These are phyloP conservation scores for Halophytophthora batemanensis DNA, from an alignment of 352 stramenopile species.

Conservation along the genomic window DNA sequence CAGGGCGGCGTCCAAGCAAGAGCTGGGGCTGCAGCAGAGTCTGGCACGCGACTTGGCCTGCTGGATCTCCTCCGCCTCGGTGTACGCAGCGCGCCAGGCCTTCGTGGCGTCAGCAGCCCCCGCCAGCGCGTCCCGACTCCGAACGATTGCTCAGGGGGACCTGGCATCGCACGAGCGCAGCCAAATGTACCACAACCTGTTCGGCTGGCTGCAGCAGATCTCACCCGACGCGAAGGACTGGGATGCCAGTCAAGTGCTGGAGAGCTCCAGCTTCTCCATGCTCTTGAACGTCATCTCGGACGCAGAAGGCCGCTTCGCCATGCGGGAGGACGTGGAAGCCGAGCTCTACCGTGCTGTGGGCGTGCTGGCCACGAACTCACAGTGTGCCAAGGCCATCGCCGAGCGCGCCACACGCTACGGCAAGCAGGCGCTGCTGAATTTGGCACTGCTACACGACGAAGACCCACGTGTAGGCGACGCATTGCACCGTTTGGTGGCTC, in stretches of 20 bases:
- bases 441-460: constrained; percentile 46
- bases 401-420: constrained; percentile 63
- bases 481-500: constrained; percentile 43
- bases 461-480: constrained; percentile 57
- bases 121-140: no score
- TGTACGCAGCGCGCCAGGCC: constrained; percentile 52
- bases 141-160: neutral
- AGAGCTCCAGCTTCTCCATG: constrained; percentile 61
- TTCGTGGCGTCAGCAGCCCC: constrained; percentile 32
- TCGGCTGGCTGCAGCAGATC: constrained; percentile 47
- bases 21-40: constrained; percentile 70
- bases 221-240: constrained; percentile 25
- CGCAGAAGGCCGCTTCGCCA: constrained; percentile 20
- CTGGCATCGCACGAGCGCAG: constrained; percentile 10
- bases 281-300: constrained; percentile 54
- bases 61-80: constrained; percentile 58
- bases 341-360: constrained; percentile 52
- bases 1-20: constrained; percentile 43
- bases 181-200: constrained; percentile 39
- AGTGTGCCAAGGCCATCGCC: constrained; percentile 55
- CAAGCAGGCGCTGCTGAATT: constrained; percentile 63
- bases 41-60: constrained; percentile 60
- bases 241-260: constrained; percentile 44
- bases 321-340: constrained; percentile 42
- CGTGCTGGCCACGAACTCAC: constrained; percentile 42